Conservation (phyloP, 2,329 filamentous ascomycete genomes). For the Cladophialophora chaetospira region DNA sequence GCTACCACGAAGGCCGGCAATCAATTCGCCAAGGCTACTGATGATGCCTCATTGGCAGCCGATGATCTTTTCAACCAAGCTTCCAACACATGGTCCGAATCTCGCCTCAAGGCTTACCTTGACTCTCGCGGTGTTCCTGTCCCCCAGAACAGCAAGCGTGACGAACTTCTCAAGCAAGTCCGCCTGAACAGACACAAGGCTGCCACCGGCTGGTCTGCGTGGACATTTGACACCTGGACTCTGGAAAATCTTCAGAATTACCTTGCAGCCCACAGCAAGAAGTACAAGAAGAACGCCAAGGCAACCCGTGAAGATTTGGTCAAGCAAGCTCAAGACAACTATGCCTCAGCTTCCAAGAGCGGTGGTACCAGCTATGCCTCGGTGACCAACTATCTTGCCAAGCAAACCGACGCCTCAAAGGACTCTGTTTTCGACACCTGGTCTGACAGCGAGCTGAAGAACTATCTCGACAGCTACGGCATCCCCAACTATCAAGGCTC, state of each 20-base stretch:
- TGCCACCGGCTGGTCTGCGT: slow-evolving; percentile 66
- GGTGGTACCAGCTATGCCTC: slow-evolving; percentile 58
- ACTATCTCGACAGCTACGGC: slow-evolving; percentile 78
- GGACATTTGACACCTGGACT: slow-evolving; percentile 79
- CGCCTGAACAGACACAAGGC: slow-evolving; percentile 72
- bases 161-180: slow-evolving; percentile 74
- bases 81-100: slow-evolving; percentile 69
- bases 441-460: slow-evolving; percentile 71
- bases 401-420: slow-evolving; percentile 67
- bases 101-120: slow-evolving; percentile 74
- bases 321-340: slow-evolving; percentile 53
- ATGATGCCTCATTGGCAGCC: slow-evolving; percentile 62
- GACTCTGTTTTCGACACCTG: slow-evolving; percentile 70
- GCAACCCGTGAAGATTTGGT: slow-evolving; percentile 73
- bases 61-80: slow-evolving; percentile 69
- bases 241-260: slow-evolving; percentile 67
- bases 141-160: slow-evolving; percentile 69
- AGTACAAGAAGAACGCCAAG: slow-evolving; percentile 63
- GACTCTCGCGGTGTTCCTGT: slow-evolving; percentile 76
- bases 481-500: slow-evolving; percentile 68
- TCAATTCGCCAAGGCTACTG: slow-evolving; percentile 73
- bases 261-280: slow-evolving; percentile 50
- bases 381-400: slow-evolving; percentile 69
- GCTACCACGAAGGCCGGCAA: slow-evolving; percentile 76
- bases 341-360: slow-evolving; percentile 50